Base-by-base conservation (phyloP, 2,329 filamentous ascomycete species). In the Ceratocystis cubensis region DNA sequence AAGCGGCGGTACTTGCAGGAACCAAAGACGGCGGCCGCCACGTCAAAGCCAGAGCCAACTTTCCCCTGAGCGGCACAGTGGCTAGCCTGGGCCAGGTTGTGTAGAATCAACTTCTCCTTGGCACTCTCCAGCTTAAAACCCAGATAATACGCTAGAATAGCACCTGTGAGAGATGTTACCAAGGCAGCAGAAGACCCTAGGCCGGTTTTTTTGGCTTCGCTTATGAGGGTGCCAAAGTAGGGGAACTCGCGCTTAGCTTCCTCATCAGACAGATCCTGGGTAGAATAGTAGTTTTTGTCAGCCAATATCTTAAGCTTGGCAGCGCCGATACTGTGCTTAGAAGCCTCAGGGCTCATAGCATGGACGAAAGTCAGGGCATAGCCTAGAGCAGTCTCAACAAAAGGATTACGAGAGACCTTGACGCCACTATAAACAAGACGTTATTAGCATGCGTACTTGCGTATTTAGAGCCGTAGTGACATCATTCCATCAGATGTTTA, bases 61-160 rank as follows among this genome's bases (percentile, higher is more conserved):
- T 99, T 99, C 28, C 94, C 94, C 78, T 99, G 94, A 0, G 94
- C 94, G 1, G 93, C 91, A 74, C 93, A 96, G 78, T 99, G 94
- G 3, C 91, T 88, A 1, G 89, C 89, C 78, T 99, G 94, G 0
- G 93, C 88, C 63, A 99, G 85, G 76, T 97, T 97, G 78, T 99
- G 94, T 65, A 96, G 81, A 63, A 82, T 82, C 33, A 79, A 78
- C 70, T 81, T 81, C 15, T 64, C 65, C 44, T 63, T n/a, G 41
- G 17, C 13, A 28, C 48, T 57, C 2, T 63, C 44, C 13, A 66
- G 65, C n/a, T 28, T 45, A 33, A 44, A 57, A 63, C 85, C 84
- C 22, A 92, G 81, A 78, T 92, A 92, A 77, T 92, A 86, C n/a
- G 80, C 78, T 37, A 96, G 82, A 2, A 96, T 77, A 1, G 89